These are phyloP conservation scores for Metarhizium sp. DNA, from an alignment of 2,329 filamentous ascomycete species.

Conservation along the genomic window DNA sequence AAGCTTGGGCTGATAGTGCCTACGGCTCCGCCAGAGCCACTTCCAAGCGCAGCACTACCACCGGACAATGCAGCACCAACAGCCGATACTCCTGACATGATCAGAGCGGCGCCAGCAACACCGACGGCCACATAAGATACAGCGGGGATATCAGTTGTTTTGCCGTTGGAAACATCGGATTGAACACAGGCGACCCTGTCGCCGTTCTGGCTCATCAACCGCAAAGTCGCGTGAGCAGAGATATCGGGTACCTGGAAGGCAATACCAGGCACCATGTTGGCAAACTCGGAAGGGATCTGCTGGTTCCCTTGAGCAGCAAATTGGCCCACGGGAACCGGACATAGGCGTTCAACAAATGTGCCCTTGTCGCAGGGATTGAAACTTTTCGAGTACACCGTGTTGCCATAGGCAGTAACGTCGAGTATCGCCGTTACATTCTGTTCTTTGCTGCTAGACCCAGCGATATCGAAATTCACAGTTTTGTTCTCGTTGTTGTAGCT, in stretches of 20 bases:
- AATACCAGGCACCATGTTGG: conserved; percentile 71
- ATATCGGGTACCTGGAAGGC: conserved; percentile 89
- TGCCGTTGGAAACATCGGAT: conserved; percentile 77
- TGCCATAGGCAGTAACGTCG: conserved; percentile 75
- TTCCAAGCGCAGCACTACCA: conserved; percentile 41
- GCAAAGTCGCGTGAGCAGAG: conserved; percentile 71
- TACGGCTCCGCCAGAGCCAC: conserved; percentile 38
- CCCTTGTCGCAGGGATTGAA: conserved; percentile 73
- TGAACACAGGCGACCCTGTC: conserved; percentile 72
- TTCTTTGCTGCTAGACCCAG: conserved; percentile 60
- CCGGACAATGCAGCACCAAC: conserved; percentile 43
- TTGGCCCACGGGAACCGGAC: conserved; percentile 68
- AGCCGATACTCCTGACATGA: conserved; percentile 64
- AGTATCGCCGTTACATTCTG: conserved; percentile 76
- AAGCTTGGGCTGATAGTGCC: conserved; percentile 74
- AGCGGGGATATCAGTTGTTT: conserved; percentile 63
- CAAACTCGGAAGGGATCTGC: conserved; percentile 60
- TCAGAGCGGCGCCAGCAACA: conserved; percentile 73
- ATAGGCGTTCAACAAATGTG: conserved; percentile 64
- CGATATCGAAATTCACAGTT: conserved; percentile 70
- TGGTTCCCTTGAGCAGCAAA: conserved; percentile 69
- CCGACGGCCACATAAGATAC: conserved; percentile 79
- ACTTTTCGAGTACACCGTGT: conserved; percentile 63
- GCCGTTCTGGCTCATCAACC: conserved; percentile 55
- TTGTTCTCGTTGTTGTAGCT: conserved; percentile 68